A percentile compares a stretch with the other conserved stretches of the same genome.
phyloP scores from a whole-genome alignment of 805 yeast genomes.

The Hanseniaspora valbyensis region DNA sequence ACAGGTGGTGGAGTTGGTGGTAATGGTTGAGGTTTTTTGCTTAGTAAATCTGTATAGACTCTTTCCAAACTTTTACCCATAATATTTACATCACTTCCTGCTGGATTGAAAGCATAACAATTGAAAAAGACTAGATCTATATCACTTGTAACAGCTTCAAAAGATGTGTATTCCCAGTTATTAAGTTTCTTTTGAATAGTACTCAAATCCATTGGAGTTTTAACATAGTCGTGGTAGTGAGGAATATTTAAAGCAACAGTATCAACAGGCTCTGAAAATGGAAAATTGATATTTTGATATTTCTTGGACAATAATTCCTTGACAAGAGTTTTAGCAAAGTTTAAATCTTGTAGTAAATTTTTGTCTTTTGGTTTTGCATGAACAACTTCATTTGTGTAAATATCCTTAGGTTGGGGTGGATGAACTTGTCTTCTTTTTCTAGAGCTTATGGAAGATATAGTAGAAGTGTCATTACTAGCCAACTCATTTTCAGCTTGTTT shows the following conservation, averaged over 20 bases:
- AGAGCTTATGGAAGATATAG: slow-evolving; percentile 45
- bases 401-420: slow-evolving; percentile 90
- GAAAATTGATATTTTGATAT: slow-evolving; percentile 74
- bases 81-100: slow-evolving; percentile 88
- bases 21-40: slow-evolving; percentile 49
- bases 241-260: slow-evolving; percentile 91
- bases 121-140: slow-evolving; percentile 73
- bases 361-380: slow-evolving; percentile 60
- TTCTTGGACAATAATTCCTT: slow-evolving; percentile 77
- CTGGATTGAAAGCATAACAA: slow-evolving; percentile 89
- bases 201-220: slow-evolving; percentile 89
- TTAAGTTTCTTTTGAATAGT: slow-evolving; percentile 70
- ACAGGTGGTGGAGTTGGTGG: slow-evolving; percentile 41
- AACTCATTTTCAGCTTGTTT: slow-evolving; percentile 17
- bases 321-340: slow-evolving; percentile 70
- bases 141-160: slow-evolving; percentile 78
- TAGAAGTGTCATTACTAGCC: slow-evolving; percentile 21
- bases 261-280: slow-evolving; percentile 89
- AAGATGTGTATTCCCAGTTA: slow-evolving; percentile 79
- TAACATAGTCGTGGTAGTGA: slow-evolving; percentile 71
- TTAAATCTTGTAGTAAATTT: slow-evolving; percentile 78
- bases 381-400: slow-evolving; percentile 63
- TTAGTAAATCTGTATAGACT: slow-evolving; percentile 79
- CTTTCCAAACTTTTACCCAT: slow-evolving; percentile 91
- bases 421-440: slow-evolving; percentile 93